Evolutionary conservation across 371 early-diverging fungal species (phyloP), one percentile per base, ranked within the genome.

Genomic region (Rhizopus arrhizus): DNA sequence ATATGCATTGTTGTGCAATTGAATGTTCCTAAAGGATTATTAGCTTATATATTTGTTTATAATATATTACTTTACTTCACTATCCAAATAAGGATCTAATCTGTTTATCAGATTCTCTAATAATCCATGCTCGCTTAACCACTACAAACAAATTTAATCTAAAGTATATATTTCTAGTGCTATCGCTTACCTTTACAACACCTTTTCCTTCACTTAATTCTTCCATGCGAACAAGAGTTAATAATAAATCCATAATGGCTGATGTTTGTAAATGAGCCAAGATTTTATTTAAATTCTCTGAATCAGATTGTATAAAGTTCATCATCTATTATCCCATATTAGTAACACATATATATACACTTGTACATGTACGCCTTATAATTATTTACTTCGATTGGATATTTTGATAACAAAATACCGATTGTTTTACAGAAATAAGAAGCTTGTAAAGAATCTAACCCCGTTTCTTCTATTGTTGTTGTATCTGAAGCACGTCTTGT

Each of bases 211-310:
- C 90, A 5, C 90, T 86, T 29, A 91, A 70, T 65, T 95, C 97
- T 57, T 94, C 95, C 61, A 94, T 74, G 66, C 92, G 91, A 55
- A 95, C 89, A 15, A 96, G 78, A 60, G 93, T 95, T 46, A 96
- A 82, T 45, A 95, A 70, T 35, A 96, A 75, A 65, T 95, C 97
- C 68, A 91, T 91, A 51, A 95, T 86, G 0, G 94, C 84, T 38
- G 92, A 86, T 41, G 86, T 89, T 41, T 87, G 89, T 65, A 96
- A 81, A 70, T 96, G 94, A 51, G 73, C 72, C 31, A 95, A 69
- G 36, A 96, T 75, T 53, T 73, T 74, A 15, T 64, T 64, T 6
- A 78, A 73, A 5, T 86, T 84, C 15, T 83, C 75, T 49, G 77
- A 77, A 59, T 85, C 82, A 31, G 81, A 75, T 62, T 81, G 81